Conservation (phyloP, 2,329 filamentous ascomycete species). For the Catunica adiposa region DNA sequence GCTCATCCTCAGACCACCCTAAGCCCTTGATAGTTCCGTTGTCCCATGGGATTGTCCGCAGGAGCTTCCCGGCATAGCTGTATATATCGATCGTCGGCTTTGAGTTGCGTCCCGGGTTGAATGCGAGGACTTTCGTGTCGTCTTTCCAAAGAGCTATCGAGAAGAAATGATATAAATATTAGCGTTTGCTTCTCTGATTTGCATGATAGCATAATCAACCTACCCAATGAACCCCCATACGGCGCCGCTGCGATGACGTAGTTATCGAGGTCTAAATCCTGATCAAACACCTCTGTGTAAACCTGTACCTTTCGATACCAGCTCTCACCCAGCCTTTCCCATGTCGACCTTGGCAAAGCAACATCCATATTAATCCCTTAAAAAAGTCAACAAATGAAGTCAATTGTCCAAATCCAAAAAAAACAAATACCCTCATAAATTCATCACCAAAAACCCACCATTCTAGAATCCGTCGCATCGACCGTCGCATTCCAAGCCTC, state of each 20-base stretch:
- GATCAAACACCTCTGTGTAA: constrained; percentile 85
- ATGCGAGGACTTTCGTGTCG: constrained; percentile 66
- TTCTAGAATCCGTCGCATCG: background rate
- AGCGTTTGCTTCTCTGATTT: background rate
- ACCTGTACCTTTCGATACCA: constrained; percentile 93
- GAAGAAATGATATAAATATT: background rate
- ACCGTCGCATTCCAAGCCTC: too few relatives aligned
- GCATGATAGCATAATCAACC: constrained; percentile 18
- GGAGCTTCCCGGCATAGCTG: constrained; percentile 76
- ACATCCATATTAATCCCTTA: constrained; percentile 37
- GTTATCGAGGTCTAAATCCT: constrained; percentile 86
- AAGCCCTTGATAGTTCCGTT: constrained; percentile 73
- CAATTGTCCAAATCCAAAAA: background rate
- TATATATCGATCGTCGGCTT: constrained; percentile 89
- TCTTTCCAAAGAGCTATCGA: constrained; percentile 74
- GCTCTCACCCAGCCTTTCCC: constrained; percentile 82
- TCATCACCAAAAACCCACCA: background rate
- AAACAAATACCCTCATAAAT: background rate
- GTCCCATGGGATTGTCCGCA: constrained; percentile 80
- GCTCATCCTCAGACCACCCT: constrained; percentile 94
- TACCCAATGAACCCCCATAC: constrained; percentile 87
- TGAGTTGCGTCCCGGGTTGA: constrained; percentile 50
- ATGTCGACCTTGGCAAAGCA: constrained; percentile 62
- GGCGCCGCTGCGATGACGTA: constrained; percentile 83
- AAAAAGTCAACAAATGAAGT: background rate